These are phyloP conservation scores for Coniferiporia weirii DNA, from an alignment of 1,284 basidiomycete genomes.

Conservation along the genomic window DNA sequence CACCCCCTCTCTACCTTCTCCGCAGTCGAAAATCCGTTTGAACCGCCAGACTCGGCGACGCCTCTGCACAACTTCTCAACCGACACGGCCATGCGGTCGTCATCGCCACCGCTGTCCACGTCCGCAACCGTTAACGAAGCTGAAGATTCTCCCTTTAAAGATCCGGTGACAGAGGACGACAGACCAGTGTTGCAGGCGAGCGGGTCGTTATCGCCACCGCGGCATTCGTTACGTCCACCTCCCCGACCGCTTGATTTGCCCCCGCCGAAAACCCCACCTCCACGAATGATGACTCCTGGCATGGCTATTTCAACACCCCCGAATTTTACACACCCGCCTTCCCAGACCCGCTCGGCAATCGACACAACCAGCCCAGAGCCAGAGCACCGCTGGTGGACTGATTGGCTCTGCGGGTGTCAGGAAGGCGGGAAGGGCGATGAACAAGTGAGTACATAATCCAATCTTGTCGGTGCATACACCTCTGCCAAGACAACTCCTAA, in stretches of 20 bases:
- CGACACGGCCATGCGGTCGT: conserved; percentile 16
- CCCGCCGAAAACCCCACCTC: conserved; percentile 51
- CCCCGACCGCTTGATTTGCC: conserved; percentile 56
- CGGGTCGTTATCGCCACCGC: conserved; percentile 23
- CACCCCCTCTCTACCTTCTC: conserved; percentile 32
- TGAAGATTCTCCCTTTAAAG: conserved; percentile 8
- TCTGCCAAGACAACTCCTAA: no score
- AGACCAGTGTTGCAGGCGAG: conserved; percentile 17
- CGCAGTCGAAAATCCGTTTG: conserved; percentile 34
- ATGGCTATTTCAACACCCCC: conserved; percentile 30
- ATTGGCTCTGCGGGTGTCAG: conserved; percentile 73
- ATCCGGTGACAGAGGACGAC: not conserved
- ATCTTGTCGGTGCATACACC: not conserved
- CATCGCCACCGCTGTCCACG: conserved; percentile 10
- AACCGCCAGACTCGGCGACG: conserved; percentile 29
- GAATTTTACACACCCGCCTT: conserved; percentile 36
- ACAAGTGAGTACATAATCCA: conserved; percentile 44
- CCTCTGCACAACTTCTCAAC: conserved; percentile 6
- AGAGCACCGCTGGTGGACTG: conserved; percentile 64
- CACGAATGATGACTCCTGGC: conserved; percentile 30
- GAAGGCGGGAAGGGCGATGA: conserved; percentile 65
- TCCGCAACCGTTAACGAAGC: not conserved
- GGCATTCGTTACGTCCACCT: conserved; percentile 29
- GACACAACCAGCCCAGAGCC: conserved; percentile 29
- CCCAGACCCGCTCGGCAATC: conserved; percentile 19